Evolutionary conservation across 2,329 filamentous ascomycete genomes (phyloP), one percentile per base, ranked within the genome.

Genomic region (Alternaria brassicicola): DNA sequence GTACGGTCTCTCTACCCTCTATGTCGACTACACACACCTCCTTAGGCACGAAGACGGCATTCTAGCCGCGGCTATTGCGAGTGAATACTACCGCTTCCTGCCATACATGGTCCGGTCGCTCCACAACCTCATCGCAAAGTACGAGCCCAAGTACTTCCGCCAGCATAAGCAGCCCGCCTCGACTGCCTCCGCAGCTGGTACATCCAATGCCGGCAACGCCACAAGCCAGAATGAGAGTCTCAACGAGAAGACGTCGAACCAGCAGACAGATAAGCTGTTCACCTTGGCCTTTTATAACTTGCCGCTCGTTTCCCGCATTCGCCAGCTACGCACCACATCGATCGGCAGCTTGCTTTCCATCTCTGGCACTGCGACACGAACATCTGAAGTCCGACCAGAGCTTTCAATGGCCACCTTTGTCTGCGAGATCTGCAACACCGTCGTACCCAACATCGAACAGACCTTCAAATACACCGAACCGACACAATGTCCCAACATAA

Each of bases 381-480:
- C 95, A 6, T 99, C 95, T 9, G 95, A 99, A 82, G 95, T 99
- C 23, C 88, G 95, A 31, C 95, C 95, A 0, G 95, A 99, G 78
- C 81, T 99, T 60, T 96, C 93, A 3, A 83, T 96, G 21, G 95
- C 91, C 6, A 97, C 95, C 0, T 99, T 99, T 71, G 87, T 89
- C 55, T 99, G 95, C 78, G 91, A 97, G 76, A 87, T 85, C 46
- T 99, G 95, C 80, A 90, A 91, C 65, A 89, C 88, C 3, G 88
- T 93, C 1, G 87, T 97, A 6, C 89, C 91, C 35, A 96, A 97
- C 73, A 89, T 99, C 26, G 95, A 99, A 78, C 95, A 99, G 80
- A 97, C 92, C 0, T 99, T 99, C 81, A 88, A 93, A 72, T 99
- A 97, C 78, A 97, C 94, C 0, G 95, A 99, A 75, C 95, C 95